Conservation (phyloP, 148 eudicot species). For the Vaccinium macrocarpon region DNA sequence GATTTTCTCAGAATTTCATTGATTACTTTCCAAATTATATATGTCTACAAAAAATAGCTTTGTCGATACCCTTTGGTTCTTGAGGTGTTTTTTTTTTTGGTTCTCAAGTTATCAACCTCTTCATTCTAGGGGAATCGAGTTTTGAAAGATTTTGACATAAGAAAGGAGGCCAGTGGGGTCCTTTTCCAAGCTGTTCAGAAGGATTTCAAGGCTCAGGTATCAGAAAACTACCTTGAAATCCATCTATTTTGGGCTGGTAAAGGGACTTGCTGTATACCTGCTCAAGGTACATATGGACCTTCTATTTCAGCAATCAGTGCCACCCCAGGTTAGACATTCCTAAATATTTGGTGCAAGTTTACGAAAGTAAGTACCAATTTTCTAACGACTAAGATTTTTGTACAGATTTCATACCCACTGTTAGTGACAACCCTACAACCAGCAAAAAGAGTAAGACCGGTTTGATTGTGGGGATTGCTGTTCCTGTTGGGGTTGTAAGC, state of each 20-base stretch:
- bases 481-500: slow-evolving; percentile 40
- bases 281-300: too few relatives aligned
- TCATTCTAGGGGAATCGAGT: slow-evolving; percentile 36
- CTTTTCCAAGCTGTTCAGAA: slow-evolving; percentile 45
- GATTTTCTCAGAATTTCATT: neutral
- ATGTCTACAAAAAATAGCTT: too few relatives aligned
- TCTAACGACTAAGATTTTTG: slow-evolving; percentile 16
- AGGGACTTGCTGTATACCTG: too few relatives aligned
- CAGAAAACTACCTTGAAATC: slow-evolving; percentile 67
- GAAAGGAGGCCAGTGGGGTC: slow-evolving; percentile 52
- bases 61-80: too few relatives aligned
- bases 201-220: slow-evolving; percentile 45
- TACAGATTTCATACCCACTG: slow-evolving; percentile 68
- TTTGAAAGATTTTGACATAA: slow-evolving; percentile 53
- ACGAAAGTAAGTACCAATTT: neutral
- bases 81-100: neutral
- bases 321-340: slow-evolving; percentile 41
- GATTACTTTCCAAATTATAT: neutral
- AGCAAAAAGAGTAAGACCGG: slow-evolving; percentile 41
- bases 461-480: slow-evolving; percentile 61
- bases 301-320: too few relatives aligned
- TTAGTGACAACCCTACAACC: slow-evolving; percentile 42
- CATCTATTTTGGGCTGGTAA: slow-evolving; percentile 28
- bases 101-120: neutral
- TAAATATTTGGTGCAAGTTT: neutral